phyloP scores from a whole-genome alignment of 306 rosid genomes.

The Castanea mollissima region DNA sequence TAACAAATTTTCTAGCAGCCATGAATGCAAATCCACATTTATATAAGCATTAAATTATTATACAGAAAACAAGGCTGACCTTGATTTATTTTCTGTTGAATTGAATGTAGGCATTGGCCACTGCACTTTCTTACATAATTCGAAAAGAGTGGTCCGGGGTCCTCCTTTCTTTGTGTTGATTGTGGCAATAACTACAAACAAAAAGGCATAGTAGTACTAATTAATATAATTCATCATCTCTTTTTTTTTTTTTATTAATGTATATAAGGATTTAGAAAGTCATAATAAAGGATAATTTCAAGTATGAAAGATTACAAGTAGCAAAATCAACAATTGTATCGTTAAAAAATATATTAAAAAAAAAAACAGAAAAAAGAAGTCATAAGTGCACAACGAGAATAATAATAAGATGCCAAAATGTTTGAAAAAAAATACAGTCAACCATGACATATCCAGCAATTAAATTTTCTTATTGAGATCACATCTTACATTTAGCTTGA shows the following conservation, averaged over 20 bases:
- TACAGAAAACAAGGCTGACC: conserved; percentile 36
- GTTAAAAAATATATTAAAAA: no score
- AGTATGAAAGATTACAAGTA: neutral
- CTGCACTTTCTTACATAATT: conserved; percentile 65
- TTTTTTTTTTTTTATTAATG: no score
- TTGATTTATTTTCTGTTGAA: conserved; percentile 56
- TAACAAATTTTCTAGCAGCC: neutral
- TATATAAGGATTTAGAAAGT: neutral
- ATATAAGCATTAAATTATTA: neutral
- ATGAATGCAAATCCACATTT: no score
- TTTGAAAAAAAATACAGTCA: neutral
- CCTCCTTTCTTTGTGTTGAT: conserved; percentile 83
- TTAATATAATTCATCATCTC: neutral
- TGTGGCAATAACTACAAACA: conserved; percentile 45
- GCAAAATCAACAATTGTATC: neutral
- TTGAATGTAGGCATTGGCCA: conserved; percentile 76
- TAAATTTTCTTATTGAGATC: neutral
- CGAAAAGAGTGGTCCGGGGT: conserved; percentile 60
- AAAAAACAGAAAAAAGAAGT: neutral
- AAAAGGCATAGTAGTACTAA: conserved; percentile 13
- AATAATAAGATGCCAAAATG: neutral
- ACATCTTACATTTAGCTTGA: neutral
- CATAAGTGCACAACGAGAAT: neutral
- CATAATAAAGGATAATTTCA: neutral
- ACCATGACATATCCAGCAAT: neutral